Evolutionary conservation across 768 basidiomycete genomes (phyloP).

Genomic region (Mycena indigotica): DNA sequence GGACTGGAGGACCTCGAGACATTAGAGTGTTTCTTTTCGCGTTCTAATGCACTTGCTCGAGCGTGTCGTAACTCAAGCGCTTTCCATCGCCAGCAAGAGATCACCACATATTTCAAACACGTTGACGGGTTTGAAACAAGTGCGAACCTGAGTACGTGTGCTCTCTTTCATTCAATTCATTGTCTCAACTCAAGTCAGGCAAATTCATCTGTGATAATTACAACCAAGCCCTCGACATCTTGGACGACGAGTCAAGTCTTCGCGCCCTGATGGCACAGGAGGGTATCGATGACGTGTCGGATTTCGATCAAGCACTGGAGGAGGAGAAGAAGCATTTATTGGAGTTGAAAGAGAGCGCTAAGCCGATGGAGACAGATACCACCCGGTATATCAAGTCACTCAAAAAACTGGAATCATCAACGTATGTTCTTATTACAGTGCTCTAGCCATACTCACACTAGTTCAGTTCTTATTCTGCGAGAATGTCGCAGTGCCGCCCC

Average conservation of each 20-base stretch:
- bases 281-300: neutral
- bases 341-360: neutral
- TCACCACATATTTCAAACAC: neutral
- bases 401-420: neutral
- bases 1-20: conserved; percentile 6
- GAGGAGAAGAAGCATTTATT: neutral
- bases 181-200: neutral
- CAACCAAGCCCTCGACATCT: neutral
- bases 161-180: neutral
- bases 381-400: neutral
- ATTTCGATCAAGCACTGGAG: neutral
- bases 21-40: conserved; percentile 6
- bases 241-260: neutral
- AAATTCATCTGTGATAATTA: neutral
- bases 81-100: neutral
- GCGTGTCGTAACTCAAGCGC: neutral
- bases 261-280: neutral
- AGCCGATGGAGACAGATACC: neutral
- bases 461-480: neutral
- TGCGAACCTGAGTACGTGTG: neutral
- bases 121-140: neutral
- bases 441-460: neutral
- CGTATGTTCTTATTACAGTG: neutral
- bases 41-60: conserved; percentile 2
- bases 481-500: neutral